Base-by-base conservation (phyloP, 306 rosid genomes). In the Cucumis cinereus region DNA sequence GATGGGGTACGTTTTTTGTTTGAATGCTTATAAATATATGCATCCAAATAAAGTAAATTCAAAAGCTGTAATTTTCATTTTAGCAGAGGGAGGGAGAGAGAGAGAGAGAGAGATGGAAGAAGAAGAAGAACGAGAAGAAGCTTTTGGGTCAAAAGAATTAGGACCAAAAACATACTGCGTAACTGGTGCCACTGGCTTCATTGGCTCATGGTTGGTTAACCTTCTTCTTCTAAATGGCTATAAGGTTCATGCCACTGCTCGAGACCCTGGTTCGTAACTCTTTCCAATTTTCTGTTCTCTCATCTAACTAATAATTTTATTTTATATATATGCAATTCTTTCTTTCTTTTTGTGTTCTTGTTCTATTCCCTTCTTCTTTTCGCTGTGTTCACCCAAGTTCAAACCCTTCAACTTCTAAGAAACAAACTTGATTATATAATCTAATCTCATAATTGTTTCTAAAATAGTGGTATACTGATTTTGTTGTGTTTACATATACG, bases 121-220 rank as follows among this genome's bases (percentile, higher is more conserved):
- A 47, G 9, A 9, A 10, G 76, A 41, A 22, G 45, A 16, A 12
- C 16, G 12, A 1, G 15, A 45, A 12, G 15, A 45, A 12, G 36
- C 54, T 30, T 30, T 30, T 30, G 35, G 41, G 50, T 28, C 38
- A 43, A 76, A 57, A 12, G n/a, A 1, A 26, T 17, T 10, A 50
- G 24, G 55, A 56, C 35, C 35, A 30, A 60, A 16, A 60, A 84
- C 82, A 10, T 92, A 86, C 77, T 92, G 96, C 49, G 98, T 92
- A 1, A 89, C 94, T 43, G 94, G 98, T 1, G 92, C 90, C 20
- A 85, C 80, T 11, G 94, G 98, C 10, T 92, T 83, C 68, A 86
- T 86, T 30, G 96, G 91, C 15, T 90, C 94, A 40, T 92, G 90
- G 89, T 75, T 92, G 61, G 92, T 92, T 19, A 85, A 87, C 78